phyloP scores from a whole-genome alignment of 306 rosid genomes.

The Gleditsia sinensis region DNA sequence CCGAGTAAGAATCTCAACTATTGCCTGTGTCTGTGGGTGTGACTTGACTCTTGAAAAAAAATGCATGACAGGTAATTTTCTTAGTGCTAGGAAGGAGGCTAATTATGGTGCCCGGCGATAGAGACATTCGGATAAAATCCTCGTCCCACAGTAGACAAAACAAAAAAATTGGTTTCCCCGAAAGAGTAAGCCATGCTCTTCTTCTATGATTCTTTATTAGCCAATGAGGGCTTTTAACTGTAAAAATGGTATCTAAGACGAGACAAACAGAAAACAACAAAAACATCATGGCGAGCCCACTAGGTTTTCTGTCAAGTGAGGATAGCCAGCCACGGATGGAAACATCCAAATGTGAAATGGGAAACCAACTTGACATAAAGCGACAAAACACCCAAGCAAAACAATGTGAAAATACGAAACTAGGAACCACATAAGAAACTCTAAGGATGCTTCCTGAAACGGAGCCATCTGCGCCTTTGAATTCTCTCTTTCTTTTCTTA shows the following conservation, averaged over 20 bases:
- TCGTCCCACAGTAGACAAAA: background rate
- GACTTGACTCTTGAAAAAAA: background rate
- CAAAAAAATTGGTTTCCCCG: too few species aligned
- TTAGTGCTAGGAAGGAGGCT: background rate
- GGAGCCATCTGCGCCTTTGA: slow-evolving; percentile 6
- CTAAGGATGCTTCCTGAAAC: slow-evolving; percentile 33
- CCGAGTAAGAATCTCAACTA: background rate
- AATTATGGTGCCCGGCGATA: background rate
- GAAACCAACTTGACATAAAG: too few species aligned
- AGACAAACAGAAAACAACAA: background rate
- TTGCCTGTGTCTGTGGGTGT: too few species aligned
- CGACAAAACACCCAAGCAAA: background rate
- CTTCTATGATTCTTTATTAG: too few species aligned
- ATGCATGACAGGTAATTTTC: background rate
- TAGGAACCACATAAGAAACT: slow-evolving; percentile 6
- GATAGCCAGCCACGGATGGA: too few species aligned
- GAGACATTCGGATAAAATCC: background rate
- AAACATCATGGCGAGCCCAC: too few species aligned
- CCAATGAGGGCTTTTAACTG: too few species aligned
- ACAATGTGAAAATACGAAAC: slow-evolving; percentile 21
- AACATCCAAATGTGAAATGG: background rate
- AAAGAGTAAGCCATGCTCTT: too few species aligned
- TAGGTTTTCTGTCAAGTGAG: too few species aligned
- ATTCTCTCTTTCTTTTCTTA: too few species aligned
- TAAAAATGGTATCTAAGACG: too few species aligned